A percentile compares a stretch with the other conserved stretches of the same genome.
Conservation (phyloP, 768 basidiomycete genomes). For the Serendipita sp. region DNA sequence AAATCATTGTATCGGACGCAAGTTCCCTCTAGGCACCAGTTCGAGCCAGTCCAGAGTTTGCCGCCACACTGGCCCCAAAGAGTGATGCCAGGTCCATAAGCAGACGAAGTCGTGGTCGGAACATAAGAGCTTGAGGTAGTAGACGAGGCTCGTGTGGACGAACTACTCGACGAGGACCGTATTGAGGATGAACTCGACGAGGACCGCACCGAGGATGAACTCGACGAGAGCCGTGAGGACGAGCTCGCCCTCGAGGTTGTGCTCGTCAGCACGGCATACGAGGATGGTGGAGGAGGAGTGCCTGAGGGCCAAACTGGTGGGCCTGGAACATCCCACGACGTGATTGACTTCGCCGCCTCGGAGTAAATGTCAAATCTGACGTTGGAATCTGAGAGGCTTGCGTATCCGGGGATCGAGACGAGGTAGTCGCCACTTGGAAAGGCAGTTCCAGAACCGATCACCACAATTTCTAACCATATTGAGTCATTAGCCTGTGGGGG, state of each 20-base stretch:
- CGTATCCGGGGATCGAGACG: conserved; percentile 11
- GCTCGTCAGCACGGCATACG: neutral
- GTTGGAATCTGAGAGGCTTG: conserved; percentile 1
- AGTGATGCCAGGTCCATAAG: neutral
- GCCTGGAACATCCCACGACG: conserved; percentile 1
- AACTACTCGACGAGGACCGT: neutral
- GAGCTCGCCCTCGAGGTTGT: neutral
- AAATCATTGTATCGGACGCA: too few relatives aligned
- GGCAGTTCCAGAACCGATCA: conserved; percentile 10
- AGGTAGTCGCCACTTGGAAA: conserved; percentile 7
- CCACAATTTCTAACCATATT: neutral
- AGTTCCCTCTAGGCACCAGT: too few relatives aligned
- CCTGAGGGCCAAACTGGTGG: neutral
- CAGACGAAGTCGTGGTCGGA: neutral
- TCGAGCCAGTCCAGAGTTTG: neutral
- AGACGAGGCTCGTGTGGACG: neutral
- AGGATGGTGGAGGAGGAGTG: neutral
- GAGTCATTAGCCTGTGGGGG: neutral
- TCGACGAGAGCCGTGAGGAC: neutral
- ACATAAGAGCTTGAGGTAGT: too few relatives aligned
- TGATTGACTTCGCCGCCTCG: neutral
- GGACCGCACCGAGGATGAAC: too few relatives aligned
- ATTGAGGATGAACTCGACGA: too few relatives aligned
- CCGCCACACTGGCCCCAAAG: conserved; percentile 2
- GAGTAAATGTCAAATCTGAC: conserved; percentile 3